These are phyloP conservation scores for Sugiyamaella smithiae DNA, from an alignment of 805 yeast genomes.

Conservation along the genomic window DNA sequence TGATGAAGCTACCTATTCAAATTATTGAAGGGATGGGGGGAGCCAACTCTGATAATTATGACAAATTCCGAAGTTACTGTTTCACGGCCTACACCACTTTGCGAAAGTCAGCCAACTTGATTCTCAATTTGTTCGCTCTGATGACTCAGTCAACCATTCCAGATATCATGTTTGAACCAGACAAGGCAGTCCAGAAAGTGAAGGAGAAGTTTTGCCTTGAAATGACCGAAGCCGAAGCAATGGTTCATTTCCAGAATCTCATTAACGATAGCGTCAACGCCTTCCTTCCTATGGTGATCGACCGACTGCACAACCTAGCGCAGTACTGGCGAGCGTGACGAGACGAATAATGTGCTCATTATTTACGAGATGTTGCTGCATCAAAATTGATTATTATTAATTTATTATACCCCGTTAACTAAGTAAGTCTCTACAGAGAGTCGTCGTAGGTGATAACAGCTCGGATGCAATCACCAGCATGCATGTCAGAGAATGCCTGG, in stretches of 20 bases:
- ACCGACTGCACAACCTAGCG: constrained; percentile 89
- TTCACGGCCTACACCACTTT: constrained; percentile 90
- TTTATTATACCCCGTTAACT: not conserved
- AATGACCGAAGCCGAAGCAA: constrained; percentile 94
- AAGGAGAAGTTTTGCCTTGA: constrained; percentile 92
- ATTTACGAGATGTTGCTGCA: not conserved
- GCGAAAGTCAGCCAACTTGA: constrained; percentile 84
- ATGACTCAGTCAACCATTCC: constrained; percentile 90
- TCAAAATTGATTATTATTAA: not conserved
- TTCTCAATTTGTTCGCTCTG: constrained; percentile 83
- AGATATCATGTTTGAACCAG: constrained; percentile 79
- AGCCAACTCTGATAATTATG: constrained; percentile 75
- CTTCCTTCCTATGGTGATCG: constrained; percentile 89
- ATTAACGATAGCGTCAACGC: constrained; percentile 95
- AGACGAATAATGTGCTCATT: no score
- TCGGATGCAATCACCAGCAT: constrained; percentile 89
- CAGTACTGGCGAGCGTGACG: constrained; percentile 87
- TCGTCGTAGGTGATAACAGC: constrained; percentile 55
- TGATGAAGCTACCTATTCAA: constrained; percentile 96
- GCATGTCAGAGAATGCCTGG: constrained; percentile 92
- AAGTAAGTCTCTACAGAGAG: not conserved
- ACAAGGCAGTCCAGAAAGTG: constrained; percentile 83
- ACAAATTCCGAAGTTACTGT: constrained; percentile 86
- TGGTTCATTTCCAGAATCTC: constrained; percentile 86
- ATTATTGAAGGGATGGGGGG: constrained; percentile 99